phyloP scores from a whole-genome alignment of 1,284 basidiomycete species.

The Puccinia novopanici region DNA sequence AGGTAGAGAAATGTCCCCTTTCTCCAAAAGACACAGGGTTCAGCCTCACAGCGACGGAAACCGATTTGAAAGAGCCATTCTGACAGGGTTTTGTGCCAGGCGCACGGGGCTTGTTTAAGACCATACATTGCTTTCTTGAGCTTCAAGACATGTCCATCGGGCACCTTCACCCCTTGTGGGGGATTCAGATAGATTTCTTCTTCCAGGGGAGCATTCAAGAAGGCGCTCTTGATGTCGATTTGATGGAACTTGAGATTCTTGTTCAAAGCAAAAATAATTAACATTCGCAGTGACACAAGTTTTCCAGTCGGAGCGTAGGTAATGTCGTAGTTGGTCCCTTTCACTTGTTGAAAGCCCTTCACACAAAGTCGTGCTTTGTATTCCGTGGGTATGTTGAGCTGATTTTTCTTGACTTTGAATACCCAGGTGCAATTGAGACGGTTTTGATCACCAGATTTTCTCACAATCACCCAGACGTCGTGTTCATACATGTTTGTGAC shows the following conservation, averaged over 20 bases:
- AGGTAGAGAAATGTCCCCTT: conserved; percentile 1
- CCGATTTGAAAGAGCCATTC: not conserved
- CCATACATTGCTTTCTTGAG: conserved; percentile 10
- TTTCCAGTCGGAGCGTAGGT: conserved; percentile 6
- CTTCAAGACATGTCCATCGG: not conserved
- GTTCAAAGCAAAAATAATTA: not conserved
- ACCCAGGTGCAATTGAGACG: conserved; percentile 7
- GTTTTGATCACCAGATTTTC: not conserved
- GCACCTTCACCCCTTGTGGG: not conserved
- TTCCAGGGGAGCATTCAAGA: not conserved
- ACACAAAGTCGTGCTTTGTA: conserved; percentile 5
- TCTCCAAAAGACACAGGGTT: conserved; percentile 11
- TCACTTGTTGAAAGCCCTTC: not conserved
- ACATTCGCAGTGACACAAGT: not conserved
- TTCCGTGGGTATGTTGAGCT: not conserved
- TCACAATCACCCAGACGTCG: not conserved
- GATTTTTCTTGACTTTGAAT: conserved; percentile 15
- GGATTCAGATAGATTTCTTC: conserved; percentile 15
- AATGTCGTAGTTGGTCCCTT: not conserved
- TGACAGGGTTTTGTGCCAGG: no score
- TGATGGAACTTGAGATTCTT: not conserved
- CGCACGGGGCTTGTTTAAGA: not conserved
- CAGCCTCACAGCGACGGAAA: not conserved
- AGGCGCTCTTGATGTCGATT: no score
- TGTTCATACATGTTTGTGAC: not conserved